Percentiles rank a stretch among this genome's conserved stretches.
phyloP scores from a whole-genome alignment of 192 early-diverging fungal genomes.

The Piromyces finnis region DNA sequence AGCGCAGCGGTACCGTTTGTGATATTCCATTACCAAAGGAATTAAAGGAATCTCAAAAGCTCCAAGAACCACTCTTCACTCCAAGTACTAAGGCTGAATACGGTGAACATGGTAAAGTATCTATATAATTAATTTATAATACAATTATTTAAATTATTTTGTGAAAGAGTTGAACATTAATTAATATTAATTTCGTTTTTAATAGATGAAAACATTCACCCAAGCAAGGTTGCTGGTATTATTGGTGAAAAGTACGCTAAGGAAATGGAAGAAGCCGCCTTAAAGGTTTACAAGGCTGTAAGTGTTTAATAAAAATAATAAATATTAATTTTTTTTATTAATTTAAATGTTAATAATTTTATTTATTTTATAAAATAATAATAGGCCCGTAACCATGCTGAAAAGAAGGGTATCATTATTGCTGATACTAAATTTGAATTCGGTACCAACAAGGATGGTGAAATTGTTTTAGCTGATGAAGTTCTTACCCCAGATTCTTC shows the following conservation, averaged over 20 bases:
- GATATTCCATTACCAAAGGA: slow-evolving; percentile 68
- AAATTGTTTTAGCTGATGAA: slow-evolving; percentile 80
- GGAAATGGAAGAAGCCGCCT: slow-evolving; percentile 50
- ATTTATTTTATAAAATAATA: not conserved
- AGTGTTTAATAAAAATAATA: not conserved
- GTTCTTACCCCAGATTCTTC: slow-evolving; percentile 96
- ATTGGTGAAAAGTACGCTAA: slow-evolving; percentile 65
- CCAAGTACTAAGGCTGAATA: slow-evolving; percentile 98
- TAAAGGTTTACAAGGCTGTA: slow-evolving; percentile 62
- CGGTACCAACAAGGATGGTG: slow-evolving; percentile 69
- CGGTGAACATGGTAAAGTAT: slow-evolving; percentile 68
- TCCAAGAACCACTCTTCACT: slow-evolving; percentile 73
- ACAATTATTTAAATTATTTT: not conserved
- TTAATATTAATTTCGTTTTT: slow-evolving; percentile 1
- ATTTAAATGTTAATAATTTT: not conserved
- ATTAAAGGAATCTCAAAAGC: slow-evolving; percentile 67
- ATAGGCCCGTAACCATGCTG: slow-evolving; percentile 68
- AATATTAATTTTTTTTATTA: too few species aligned
- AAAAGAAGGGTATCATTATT: slow-evolving; percentile 79
- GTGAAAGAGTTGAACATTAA: too few species aligned
- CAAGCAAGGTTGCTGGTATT: slow-evolving; percentile 63
- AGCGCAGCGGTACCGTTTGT: slow-evolving; percentile 80
- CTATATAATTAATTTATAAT: not conserved
- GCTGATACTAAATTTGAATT: slow-evolving; percentile 99
- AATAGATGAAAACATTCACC: slow-evolving; percentile 94